Percentiles rank a stretch among this genome's conserved stretches.
Evolutionary conservation across 2,329 filamentous ascomycete genomes (phyloP).

Genomic region (Botrytis fragariae): DNA sequence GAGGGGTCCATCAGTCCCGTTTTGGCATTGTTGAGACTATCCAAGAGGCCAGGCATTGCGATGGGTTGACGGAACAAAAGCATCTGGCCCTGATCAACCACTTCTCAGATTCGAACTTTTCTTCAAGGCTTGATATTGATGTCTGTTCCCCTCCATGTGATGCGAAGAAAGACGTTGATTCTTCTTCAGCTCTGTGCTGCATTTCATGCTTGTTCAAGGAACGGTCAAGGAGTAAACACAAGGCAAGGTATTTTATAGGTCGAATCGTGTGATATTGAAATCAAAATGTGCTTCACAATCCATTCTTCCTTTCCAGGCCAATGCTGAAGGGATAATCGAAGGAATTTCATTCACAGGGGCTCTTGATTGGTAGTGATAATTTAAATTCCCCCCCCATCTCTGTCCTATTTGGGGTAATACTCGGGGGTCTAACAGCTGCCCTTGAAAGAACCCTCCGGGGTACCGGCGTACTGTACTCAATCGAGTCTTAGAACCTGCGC

Average conservation of each 20-base stretch:
- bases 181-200: background rate
- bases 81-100: background rate
- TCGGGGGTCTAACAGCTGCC: background rate
- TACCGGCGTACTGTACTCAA: background rate
- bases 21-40: background rate
- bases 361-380: background rate
- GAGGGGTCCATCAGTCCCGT: background rate
- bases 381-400: background rate
- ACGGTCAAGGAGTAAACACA: background rate
- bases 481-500: background rate
- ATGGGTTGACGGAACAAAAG: too few relatives aligned
- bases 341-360: background rate
- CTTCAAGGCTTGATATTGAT: background rate
- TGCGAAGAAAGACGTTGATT: background rate
- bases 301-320: background rate
- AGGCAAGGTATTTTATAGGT: constrained; percentile 1
- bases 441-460: background rate
- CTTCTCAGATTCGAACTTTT: too few relatives aligned
- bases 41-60: background rate
- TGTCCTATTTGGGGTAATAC: background rate
- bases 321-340: background rate
- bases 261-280: constrained; percentile 7
- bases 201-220: background rate
- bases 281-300: background rate
- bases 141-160: background rate